Conservation (phyloP, 73 alveolate species). For the Paramecium tetraurelia region DNA sequence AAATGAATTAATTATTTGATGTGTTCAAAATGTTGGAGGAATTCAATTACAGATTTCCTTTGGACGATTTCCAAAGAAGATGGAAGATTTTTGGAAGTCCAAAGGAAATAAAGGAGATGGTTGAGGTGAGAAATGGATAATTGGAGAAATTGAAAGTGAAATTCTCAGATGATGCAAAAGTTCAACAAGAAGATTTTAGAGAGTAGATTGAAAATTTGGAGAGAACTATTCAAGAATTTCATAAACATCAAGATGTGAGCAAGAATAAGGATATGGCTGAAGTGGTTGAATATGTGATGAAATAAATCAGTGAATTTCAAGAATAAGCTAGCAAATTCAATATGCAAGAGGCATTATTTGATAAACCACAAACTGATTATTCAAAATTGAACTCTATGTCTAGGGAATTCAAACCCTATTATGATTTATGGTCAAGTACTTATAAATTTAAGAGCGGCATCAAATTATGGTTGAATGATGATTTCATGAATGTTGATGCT, state of each 20-base stretch:
- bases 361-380: slow-evolving; percentile 70
- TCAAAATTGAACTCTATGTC: slow-evolving; percentile 74
- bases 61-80: slow-evolving; percentile 89
- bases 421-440: slow-evolving; percentile 90
- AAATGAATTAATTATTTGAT: slow-evolving; percentile 83
- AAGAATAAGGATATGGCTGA: slow-evolving; percentile 59
- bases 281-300: slow-evolving; percentile 44
- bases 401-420: slow-evolving; percentile 93
- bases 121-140: slow-evolving; percentile 85
- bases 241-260: slow-evolving; percentile 39
- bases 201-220: slow-evolving; percentile 54
- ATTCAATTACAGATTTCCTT: slow-evolving; percentile 92
- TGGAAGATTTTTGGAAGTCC: slow-evolving; percentile 98
- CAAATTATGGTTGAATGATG: slow-evolving; percentile 77
- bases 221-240: slow-evolving; percentile 56
- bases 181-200: slow-evolving; percentile 51
- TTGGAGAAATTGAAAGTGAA: slow-evolving; percentile 94
- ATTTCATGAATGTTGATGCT: slow-evolving; percentile 75
- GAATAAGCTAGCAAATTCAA: slow-evolving; percentile 65
- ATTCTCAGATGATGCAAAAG: slow-evolving; percentile 81
- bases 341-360: slow-evolving; percentile 41
- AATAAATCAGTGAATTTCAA: neutral
- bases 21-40: slow-evolving; percentile 92
- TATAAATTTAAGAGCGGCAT: slow-evolving; percentile 73
- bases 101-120: slow-evolving; percentile 82